Evolutionary conservation across 2,329 filamentous ascomycete species (phyloP), one percentile per base, ranked within the genome.

Genomic region (Aspergillus spinulosporus): DNA sequence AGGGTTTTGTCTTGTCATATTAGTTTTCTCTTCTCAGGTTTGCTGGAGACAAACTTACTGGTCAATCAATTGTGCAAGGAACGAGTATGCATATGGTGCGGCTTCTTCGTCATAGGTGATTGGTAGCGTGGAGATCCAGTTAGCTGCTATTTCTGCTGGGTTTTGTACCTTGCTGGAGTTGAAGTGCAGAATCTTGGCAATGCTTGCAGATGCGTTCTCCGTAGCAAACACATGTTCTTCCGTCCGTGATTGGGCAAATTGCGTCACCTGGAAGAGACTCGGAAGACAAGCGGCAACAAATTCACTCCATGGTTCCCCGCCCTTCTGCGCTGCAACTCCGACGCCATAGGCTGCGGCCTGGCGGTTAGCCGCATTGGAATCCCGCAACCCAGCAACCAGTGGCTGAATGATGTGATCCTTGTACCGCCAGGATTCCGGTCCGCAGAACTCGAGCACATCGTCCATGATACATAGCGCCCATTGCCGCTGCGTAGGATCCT

Each of bases 401-500:
- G 94, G 92, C 66, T 92, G 86, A 56, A 92, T 86, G 66, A 99
- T 96, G 68, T 92, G 87, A 64, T 87, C 84, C 68, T 88, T 87
- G 72, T 96, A 99, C 63, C 88, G 86, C 80, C 88, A 93, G 66
- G 90, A 95, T 65, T 96, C 87, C 0, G 88, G 83, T 0, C 93
- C 92, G 71, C 92, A 97, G 79, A 97, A 99, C 73, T 99, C 94
- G 36, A 99, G 83, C 36, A 99, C 93, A 72, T 99, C 94, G 69
- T 99, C 94, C 81, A 97, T 91, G 65, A 99, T 97, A 79, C 94
- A 99, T 52, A 99, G 83, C n/a, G 92, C 93, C 94, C 94, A 99
- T 72, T 99, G 94, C 54, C 94, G 86, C 74, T 97, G 93, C 14
- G 92, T 97, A 0, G 92, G 84, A 71, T 99, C 94, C 31, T 71